Percentiles rank a stretch among this genome's conserved stretches.
Conservation (phyloP, 176 grass and related monocot genomes). For the sorghum (Sorghum bicolor) region Sorghum_bicolor_NCBIv3 NC_012873.2:13818501-13819000, state of each 20-base stretch:
- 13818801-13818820: too few species aligned
- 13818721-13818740: constrained; percentile 31
- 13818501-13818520: background rate
- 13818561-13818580: background rate
- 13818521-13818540: background rate
- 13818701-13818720: background rate
- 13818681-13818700: constrained; percentile 2
- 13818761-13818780: background rate
- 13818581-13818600: background rate
- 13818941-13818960: too few species aligned
- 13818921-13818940: too few species aligned
- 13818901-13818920: too few species aligned
- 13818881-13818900: too few species aligned
- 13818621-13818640: background rate
- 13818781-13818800: background rate
- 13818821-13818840: too few species aligned
- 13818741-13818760: background rate
- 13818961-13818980: too few species aligned
- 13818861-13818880: too few species aligned
- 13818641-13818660: background rate
- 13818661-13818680: background rate
- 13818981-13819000: too few species aligned
- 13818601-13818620: background rate
- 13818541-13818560: constrained; percentile 29
- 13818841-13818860: too few species aligned